Base-by-base conservation (phyloP, 345 rosid genomes). In the Populus simonii region DNA sequence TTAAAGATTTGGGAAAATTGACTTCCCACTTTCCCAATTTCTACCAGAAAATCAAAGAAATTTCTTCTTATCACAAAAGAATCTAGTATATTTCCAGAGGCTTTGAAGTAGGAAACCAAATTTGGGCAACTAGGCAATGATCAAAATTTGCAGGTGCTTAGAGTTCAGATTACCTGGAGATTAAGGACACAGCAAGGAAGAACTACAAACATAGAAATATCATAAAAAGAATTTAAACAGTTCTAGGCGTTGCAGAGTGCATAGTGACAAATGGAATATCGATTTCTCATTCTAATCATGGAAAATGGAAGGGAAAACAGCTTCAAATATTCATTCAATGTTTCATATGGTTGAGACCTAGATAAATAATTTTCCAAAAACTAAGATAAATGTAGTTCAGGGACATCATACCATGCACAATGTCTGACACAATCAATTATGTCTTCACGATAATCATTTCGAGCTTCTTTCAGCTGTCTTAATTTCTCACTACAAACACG, bases 391-490 rank as follows among this genome's bases (percentile, higher is more conserved):
- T 74, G 74, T 33, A 59, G 62, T 63, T 23, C 33, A 35, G 33
- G 2, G 74, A 72, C 74, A 74, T 75, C 90, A 81, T 90, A 96
- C 99, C 99, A 96, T 71, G 93, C 82, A 55, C 91, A 90, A 84
- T 93, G 96, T 80, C 98, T 89, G 78, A 96, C 97, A 76, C 89
- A 92, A 72, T 92, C 91, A 38, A 92, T 87, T 74, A 92, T 92
- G 72, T 93, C 99, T 79, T 90, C 95, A 68, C 93, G 91, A 74
- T 93, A 89, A 33, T 87, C 90, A 83, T 84, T 96, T 76, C 97
- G 96, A 80, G 93, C 92, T 87, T 93, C 99, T 88, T 93, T 96
- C 86, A 96, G 80, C 43, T 84, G 97, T 86, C 87, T 92, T 80
- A 91, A 71, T 85, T 93, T 94, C 84, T 88, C 96, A 45, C 83